Conservation (phyloP, 768 basidiomycete genomes). For the Lentinula lateritia region DNA sequence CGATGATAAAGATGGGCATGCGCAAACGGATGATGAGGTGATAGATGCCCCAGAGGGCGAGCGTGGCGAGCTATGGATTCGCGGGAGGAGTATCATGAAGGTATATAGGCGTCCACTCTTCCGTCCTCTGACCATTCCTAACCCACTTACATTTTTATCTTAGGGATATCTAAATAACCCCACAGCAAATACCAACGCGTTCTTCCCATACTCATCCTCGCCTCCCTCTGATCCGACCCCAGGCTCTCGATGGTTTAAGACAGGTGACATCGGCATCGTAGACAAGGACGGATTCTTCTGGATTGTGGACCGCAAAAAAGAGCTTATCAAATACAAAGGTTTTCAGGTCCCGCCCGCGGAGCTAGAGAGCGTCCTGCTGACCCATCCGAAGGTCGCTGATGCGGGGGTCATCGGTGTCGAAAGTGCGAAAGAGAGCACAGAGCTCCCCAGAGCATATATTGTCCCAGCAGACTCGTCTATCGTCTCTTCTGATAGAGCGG, state of each 20-base stretch:
- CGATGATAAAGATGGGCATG: constrained; percentile 42
- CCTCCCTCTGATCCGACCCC: not conserved
- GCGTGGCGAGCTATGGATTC: constrained; percentile 78
- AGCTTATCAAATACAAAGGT: constrained; percentile 73
- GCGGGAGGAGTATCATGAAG: constrained; percentile 82
- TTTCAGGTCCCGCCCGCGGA: constrained; percentile 73
- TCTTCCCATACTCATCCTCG: constrained; percentile 44
- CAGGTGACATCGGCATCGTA: constrained; percentile 74
- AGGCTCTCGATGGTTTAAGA: constrained; percentile 70
- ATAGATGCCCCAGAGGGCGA: constrained; percentile 32
- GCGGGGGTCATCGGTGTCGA: constrained; percentile 77
- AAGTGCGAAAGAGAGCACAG: constrained; percentile 64
- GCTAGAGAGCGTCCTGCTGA: constrained; percentile 70
- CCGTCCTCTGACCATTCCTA: too few species aligned
- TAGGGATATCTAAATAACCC: constrained; percentile 69
- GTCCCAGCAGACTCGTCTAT: constrained; percentile 41
- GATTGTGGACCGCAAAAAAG: constrained; percentile 72
- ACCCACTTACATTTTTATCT: not conserved
- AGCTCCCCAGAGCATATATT: constrained; percentile 73
- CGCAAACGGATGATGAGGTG: not conserved
- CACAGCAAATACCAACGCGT: constrained; percentile 60
- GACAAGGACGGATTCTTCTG: constrained; percentile 69
- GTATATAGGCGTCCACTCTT: not conserved
- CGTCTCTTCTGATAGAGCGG: constrained; percentile 28
- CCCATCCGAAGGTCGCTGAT: constrained; percentile 74